phyloP scores from a whole-genome alignment of 116 monocot species.

The Papilionanthe hybrid region DNA sequence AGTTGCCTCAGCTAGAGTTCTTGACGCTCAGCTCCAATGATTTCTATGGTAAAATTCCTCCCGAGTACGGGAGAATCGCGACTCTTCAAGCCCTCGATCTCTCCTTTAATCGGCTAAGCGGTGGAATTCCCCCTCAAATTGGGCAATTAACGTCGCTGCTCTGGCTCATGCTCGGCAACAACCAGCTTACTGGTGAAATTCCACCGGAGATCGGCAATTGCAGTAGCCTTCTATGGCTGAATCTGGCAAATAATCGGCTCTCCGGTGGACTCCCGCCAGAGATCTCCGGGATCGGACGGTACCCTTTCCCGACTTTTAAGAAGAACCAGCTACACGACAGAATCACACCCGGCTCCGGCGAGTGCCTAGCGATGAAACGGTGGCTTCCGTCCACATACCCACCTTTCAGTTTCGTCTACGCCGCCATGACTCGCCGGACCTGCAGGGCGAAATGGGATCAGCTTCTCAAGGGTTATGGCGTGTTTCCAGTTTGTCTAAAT shows the following conservation, averaged over 20 bases:
- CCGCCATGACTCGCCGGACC: slow-evolving; percentile 48
- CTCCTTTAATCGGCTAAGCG: slow-evolving; percentile 55
- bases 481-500: slow-evolving; percentile 54
- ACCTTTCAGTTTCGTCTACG: slow-evolving; percentile 69
- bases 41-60: slow-evolving; percentile 65
- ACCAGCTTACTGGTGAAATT: slow-evolving; percentile 52
- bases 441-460: slow-evolving; percentile 57
- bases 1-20: slow-evolving; percentile 45
- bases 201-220: slow-evolving; percentile 78
- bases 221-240: slow-evolving; percentile 69
- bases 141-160: slow-evolving; percentile 60
- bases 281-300: slow-evolving; percentile 41
- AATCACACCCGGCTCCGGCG: slow-evolving; percentile 39
- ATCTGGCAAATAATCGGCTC: slow-evolving; percentile 62
- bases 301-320: slow-evolving; percentile 56
- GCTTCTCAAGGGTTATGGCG: slow-evolving; percentile 46
- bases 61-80: slow-evolving; percentile 33
- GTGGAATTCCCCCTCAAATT: slow-evolving; percentile 46
- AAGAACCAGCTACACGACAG: slow-evolving; percentile 21
- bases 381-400: slow-evolving; percentile 79
- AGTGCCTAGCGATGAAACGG: slow-evolving; percentile 61
- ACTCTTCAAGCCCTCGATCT: slow-evolving; percentile 61
- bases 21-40: slow-evolving; percentile 52
- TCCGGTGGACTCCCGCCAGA: slow-evolving; percentile 46
- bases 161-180: slow-evolving; percentile 69